Evolutionary conservation across 148 eudicot genomes (phyloP).

Genomic region (Cornus florida): DNA sequence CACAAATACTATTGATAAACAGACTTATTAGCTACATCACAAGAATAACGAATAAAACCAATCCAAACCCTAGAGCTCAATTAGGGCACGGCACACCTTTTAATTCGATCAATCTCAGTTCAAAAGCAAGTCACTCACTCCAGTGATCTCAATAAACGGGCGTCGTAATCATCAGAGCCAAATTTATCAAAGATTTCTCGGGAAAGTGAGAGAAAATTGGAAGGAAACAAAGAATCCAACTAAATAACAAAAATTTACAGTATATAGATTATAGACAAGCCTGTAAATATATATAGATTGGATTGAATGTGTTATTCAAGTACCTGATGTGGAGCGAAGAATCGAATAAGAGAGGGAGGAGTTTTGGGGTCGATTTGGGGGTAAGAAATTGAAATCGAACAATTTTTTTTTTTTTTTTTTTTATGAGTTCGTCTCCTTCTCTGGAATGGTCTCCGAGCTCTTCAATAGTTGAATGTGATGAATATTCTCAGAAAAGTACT

Average conservation of each 20-base stretch:
- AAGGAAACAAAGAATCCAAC: background rate
- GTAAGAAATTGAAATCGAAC: background rate
- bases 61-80: background rate
- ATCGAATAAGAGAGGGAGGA: background rate
- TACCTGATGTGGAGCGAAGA: constrained; percentile 7
- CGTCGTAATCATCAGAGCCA: too few relatives aligned
- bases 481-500: background rate
- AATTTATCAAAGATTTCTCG: background rate
- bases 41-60: background rate
- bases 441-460: background rate
- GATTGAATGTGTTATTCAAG: background rate
- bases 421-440: background rate
- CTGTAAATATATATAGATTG: background rate
- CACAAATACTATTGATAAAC: background rate
- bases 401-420: background rate
- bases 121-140: background rate
- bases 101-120: background rate
- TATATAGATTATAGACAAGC: background rate
- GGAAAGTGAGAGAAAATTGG: background rate
- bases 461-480: background rate
- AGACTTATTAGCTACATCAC: too few relatives aligned
- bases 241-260: background rate
- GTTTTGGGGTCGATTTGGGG: background rate
- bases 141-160: background rate
- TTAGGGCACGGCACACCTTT: background rate